Evolutionary conservation across 108 stramenopile genomes (phyloP), one percentile per base, ranked within the genome.

Genomic region (Aurantiochytrium sp.): DNA sequence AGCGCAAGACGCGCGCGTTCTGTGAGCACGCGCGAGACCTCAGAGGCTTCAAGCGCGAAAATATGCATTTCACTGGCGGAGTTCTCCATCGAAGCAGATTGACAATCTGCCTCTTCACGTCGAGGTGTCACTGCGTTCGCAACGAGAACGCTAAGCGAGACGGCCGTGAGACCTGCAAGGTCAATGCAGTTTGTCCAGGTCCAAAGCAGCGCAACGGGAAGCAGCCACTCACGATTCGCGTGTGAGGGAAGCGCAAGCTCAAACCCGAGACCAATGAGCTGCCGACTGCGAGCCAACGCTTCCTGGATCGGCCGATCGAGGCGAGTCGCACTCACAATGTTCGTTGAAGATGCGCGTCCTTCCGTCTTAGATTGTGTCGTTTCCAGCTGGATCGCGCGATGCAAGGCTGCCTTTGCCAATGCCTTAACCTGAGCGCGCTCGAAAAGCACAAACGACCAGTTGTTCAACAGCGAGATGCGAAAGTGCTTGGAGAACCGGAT

Each of bases 381-480:
- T 53, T 83, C 49, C 18, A 83, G n/a, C 49, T 53, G n/a, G 49
- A 45, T 53, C 6, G 76, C 45, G 4, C 76, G 45, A 21, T 83
- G 18, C 6, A 83, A 35, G 12, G 76, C 76, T 12, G 51, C 51
- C 51, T 16, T 83, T 35, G 76, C 76, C 6, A 53, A 12, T 12
- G 51, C 76, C 4, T 83, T 83, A 45, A 47, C 51, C 51, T 53
- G 51, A 25, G 49, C 76, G 6, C 76, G 45, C 76, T 83, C 76
- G 3, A 83, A 83, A 45, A 83, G 76, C 51, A 83, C 76, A 35
- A 83, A 83, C 19, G 76, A 55, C 76, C 76, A 83, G 76, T 83
- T 83, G 76, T 83, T 83, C 16, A 83, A 45, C 51, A 83, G 28
- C 51, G 76, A 83, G 10, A 83, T 23, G 45, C 76, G 76, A 83